Evolutionary conservation across 106 monocot genomes (phyloP).

Genomic region (Iris macrosiphon): DNA sequence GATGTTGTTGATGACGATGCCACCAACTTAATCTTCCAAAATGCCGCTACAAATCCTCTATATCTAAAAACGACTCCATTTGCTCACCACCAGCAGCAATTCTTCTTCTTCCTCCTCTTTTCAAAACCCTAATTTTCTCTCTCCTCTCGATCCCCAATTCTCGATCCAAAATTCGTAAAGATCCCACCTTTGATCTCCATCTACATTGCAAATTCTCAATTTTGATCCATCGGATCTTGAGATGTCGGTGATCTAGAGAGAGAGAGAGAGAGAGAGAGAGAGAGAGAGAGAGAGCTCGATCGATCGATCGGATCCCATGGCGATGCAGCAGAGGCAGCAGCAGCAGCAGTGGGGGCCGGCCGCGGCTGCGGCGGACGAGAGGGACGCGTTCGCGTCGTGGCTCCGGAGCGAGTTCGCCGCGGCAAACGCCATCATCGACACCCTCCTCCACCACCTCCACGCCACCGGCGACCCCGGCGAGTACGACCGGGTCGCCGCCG

Average conservation of each 20-base stretch:
- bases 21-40: too few species aligned
- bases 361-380: too few species aligned
- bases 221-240: conserved; percentile 12
- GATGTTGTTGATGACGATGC: too few species aligned
- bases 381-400: conserved; percentile 52
- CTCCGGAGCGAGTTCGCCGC: conserved; percentile 56
- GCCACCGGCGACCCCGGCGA: conserved; percentile 33
- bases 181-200: conserved; percentile 3
- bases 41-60: too few species aligned
- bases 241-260: not conserved
- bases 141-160: not conserved
- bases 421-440: conserved; percentile 63
- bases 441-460: conserved; percentile 39
- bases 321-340: not conserved
- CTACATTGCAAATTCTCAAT: too few species aligned
- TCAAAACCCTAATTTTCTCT: not conserved
- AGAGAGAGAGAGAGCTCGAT: too few species aligned
- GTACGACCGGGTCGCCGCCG: conserved; percentile 30
- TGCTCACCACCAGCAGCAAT: not conserved
- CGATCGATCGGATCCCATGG: too few species aligned
- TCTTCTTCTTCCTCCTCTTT: not conserved
- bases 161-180: not conserved
- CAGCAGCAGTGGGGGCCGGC: conserved; percentile 30
- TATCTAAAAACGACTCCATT: too few species aligned
- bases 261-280: too few species aligned